phyloP scores from a whole-genome alignment of 1,139 yeast genomes.

The Magnusiomyces sp. region DNA sequence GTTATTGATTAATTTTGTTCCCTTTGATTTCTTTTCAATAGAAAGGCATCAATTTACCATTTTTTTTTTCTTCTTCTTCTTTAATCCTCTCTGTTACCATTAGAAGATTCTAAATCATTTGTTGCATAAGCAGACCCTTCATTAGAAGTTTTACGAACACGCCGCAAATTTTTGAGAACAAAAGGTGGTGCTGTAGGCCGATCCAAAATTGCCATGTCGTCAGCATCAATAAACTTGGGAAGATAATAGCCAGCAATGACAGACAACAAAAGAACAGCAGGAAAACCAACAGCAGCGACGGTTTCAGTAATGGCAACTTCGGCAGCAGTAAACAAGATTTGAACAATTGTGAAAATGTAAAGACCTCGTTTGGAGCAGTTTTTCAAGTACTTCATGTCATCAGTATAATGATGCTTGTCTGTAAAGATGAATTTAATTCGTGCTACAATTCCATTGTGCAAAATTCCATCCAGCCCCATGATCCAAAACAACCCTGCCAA shows the following conservation, averaged over 20 bases:
- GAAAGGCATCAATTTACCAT: too few relatives aligned
- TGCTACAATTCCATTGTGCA: constrained; percentile 55
- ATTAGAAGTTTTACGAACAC: constrained; percentile 3
- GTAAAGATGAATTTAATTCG: constrained; percentile 56
- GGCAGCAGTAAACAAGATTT: constrained; percentile 44
- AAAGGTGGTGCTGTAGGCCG: constrained; percentile 62
- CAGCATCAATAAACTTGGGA: constrained; percentile 53
- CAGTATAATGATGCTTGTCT: constrained; percentile 39
- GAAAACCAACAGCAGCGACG: constrained; percentile 90
- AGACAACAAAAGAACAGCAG: constrained; percentile 65
- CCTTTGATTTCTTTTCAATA: too few relatives aligned
- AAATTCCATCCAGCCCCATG: constrained; percentile 80
- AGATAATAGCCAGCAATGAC: constrained; percentile 56
- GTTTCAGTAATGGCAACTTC: constrained; percentile 85
- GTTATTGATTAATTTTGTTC: too few relatives aligned
- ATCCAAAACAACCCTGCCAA: constrained; percentile 85
- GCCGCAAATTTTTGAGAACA: constrained; percentile 35
- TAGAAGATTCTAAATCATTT: too few relatives aligned
- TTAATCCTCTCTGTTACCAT: too few relatives aligned
- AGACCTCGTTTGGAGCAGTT: constrained; percentile 35
- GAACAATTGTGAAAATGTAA: constrained; percentile 39
- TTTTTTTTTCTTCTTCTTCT: too few relatives aligned
- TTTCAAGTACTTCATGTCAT: constrained; percentile 21
- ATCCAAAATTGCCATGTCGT: constrained; percentile 57
- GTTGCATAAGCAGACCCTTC: too few relatives aligned